Conservation (phyloP, 805 yeast species). For the Naumovozyma baii region DNA sequence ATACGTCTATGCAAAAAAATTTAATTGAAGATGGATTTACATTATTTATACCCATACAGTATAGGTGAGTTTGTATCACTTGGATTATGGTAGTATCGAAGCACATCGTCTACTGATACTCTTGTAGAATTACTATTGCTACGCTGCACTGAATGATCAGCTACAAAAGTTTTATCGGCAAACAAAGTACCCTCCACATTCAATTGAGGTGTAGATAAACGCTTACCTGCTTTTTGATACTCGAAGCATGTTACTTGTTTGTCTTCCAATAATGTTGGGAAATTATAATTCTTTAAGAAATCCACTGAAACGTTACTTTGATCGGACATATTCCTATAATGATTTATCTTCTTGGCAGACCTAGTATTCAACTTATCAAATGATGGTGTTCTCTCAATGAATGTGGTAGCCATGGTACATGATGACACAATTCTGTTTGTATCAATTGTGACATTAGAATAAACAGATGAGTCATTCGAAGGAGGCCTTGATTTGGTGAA, state of each 20-base stretch:
- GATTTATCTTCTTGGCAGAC: not conserved
- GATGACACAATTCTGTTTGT: constrained; percentile 20
- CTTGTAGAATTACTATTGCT: constrained; percentile 15
- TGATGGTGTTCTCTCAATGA: constrained; percentile 9
- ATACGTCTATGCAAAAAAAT: no score
- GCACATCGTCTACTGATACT: constrained; percentile 25
- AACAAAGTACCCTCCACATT: constrained; percentile 11
- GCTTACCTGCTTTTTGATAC: not conserved
- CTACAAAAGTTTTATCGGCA: constrained; percentile 6
- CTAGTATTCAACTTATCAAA: constrained; percentile 1
- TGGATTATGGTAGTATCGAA: constrained; percentile 21
- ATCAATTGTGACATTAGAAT: constrained; percentile 6
- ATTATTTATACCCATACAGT: not conserved
- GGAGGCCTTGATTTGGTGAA: constrained; percentile 3
- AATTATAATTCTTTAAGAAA: constrained; percentile 19
- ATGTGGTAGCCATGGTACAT: constrained; percentile 25
- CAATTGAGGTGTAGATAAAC: constrained; percentile 17
- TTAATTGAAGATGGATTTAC: constrained; percentile 3
- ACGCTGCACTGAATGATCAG: constrained; percentile 1
- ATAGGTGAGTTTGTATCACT: constrained; percentile 18
- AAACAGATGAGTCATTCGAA: constrained; percentile 10
- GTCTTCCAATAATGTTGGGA: constrained; percentile 25
- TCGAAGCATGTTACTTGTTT: constrained; percentile 8
- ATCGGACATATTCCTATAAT: constrained; percentile 6
- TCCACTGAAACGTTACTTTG: constrained; percentile 18